These are phyloP conservation scores for Euphrasia arctica DNA, from an alignment of 305 asterid genomes.

Conservation along the genomic window DNA sequence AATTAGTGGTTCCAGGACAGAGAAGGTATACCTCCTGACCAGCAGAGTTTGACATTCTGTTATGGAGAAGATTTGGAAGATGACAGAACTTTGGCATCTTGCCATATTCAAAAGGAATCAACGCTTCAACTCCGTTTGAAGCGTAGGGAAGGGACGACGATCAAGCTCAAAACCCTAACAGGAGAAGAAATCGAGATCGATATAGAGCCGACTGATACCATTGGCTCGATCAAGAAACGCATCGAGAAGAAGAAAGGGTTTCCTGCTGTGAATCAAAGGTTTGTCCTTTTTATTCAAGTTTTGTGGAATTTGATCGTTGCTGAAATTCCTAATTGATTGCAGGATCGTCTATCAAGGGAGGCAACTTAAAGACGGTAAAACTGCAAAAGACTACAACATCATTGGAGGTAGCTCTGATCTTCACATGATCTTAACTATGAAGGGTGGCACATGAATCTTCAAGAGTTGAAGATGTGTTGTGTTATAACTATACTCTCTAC, in stretches of 20 bases:
- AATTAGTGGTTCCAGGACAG: no score
- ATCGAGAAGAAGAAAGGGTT: constrained; percentile 69
- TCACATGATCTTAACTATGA: constrained; percentile 33
- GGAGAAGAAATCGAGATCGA: constrained; percentile 47
- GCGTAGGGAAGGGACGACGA: constrained; percentile 64
- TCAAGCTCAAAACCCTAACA: no score
- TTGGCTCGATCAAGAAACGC: constrained; percentile 74
- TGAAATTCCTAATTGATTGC: no score
- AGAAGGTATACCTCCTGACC: no score
- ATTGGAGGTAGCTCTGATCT: constrained; percentile 87
- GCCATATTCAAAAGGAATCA: constrained; percentile 60
- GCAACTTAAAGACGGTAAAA: constrained; percentile 86
- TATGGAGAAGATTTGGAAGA: constrained; percentile 71
- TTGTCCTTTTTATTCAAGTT: no score
- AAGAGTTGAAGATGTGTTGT: no score
- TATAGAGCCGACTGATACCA: constrained; percentile 77
- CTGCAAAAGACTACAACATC: constrained; percentile 83
- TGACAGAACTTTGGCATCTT: constrained; percentile 73
- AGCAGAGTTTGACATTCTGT: constrained; percentile 34
- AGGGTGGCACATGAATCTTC: no score
- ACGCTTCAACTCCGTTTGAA: constrained; percentile 38
- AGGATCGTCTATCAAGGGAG: constrained; percentile 90
- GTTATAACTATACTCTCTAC: no score
- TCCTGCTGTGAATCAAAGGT: no score
- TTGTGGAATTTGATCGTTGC: constrained; percentile 1